Evolutionary conservation across 2,329 filamentous ascomycete genomes (phyloP).

Genomic region (Colletotrichum sp.): DNA sequence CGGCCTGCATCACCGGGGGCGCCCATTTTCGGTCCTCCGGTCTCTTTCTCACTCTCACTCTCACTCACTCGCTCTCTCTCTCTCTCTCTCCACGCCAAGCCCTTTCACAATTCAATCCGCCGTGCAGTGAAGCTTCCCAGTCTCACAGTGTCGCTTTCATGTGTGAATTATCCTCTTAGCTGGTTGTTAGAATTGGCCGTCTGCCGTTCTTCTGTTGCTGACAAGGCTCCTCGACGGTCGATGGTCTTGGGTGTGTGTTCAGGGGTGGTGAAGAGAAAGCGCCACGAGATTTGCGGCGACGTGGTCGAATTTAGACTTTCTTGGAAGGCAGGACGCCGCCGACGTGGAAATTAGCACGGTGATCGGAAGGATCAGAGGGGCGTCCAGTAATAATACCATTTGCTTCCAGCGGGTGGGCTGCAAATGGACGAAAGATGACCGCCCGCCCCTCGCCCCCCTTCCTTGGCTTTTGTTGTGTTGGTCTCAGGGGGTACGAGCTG

Average conservation of each 20-base stretch:
- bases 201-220: neutral
- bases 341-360: slow-evolving; percentile 14
- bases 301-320: neutral
- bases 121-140: neutral
- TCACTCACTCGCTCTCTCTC: neutral
- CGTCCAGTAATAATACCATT: neutral
- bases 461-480: neutral
- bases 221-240: neutral
- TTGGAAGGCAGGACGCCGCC: neutral
- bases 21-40: neutral
- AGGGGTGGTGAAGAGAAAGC: neutral
- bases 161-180: neutral
- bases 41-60: neutral
- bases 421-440: neutral
- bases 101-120: neutral
- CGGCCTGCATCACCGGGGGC: slow-evolving; percentile 3
- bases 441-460: neutral
- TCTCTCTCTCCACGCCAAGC: neutral
- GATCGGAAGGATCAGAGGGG: slow-evolving; percentile 6
- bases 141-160: neutral
- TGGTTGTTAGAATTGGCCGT: neutral
- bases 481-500: neutral
- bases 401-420: neutral
- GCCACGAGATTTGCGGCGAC: neutral
- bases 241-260: neutral